Base-by-base conservation (phyloP, 1,284 basidiomycete species). In the Rhodotorula sp. region DNA sequence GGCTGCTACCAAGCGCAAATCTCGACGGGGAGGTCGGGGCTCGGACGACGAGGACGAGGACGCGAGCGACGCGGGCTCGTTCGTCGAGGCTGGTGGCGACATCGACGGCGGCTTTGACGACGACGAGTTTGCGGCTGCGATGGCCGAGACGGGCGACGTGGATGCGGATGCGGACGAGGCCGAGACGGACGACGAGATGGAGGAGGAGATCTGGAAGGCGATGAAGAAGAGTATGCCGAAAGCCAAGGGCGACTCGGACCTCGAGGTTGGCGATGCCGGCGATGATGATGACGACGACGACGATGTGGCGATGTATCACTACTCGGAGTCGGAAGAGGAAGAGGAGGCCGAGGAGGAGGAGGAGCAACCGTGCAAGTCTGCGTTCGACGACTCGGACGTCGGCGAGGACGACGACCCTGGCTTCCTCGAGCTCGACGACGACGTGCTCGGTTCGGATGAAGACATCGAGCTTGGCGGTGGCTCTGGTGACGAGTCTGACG, bases 201-300 rank as follows among this genome's bases (percentile, higher is more conserved):
- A 82, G 76, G 77, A 77, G 18, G 81, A 82, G 71, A 80, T 83
- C 37, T 82, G 81, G 82, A 77, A 79, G 67, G 82, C 80, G 26
- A 83, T 83, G 81, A 79, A 79, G 75, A 73, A 75, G n/a, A 78
- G 78, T 4, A 80, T 83, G 79, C 80, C 81, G 0, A 74, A 87
- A 17, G 79, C 61, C 71, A 73, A 46, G 86, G 86, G 90, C 70
- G 86, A 87, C 62, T 87, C 87, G 59, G 78, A 79, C 8, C 55
- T 60, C 45, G 76, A 68, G 8, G 66, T 68, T 22, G 71, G 60
- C 33, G 78, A 71, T 29, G 46, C 33, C 20, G 42, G 56, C 33
- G 59, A 62, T 26, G 77, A 74, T 29, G 64, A 55, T 8, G 58
- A 33, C 20, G 74, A 53, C 48, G 76, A 74, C 48, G 60, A 59